Evolutionary conservation across 73 alveolate genomes (phyloP).

Genomic region (Stentor roeselii): DNA sequence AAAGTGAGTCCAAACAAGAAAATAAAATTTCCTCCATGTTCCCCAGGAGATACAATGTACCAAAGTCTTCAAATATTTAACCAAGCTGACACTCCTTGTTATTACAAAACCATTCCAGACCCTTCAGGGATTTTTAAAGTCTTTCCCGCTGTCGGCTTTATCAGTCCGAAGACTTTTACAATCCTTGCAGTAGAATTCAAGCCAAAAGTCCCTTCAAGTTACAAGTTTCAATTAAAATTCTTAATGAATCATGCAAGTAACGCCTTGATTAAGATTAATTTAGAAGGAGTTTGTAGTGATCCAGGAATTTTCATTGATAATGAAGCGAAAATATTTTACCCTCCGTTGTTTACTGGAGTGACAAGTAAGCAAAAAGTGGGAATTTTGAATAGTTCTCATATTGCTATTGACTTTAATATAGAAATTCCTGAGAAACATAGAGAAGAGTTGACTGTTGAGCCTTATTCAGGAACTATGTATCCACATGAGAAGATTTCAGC

Average conservation of each 20-base stretch:
- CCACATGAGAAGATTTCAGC: conserved; percentile 85
- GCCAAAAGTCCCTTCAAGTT: conserved; percentile 86
- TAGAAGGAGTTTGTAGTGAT: conserved; percentile 90
- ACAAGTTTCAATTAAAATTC: conserved; percentile 82
- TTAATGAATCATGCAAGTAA: conserved; percentile 88
- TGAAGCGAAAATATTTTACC: conserved; percentile 91
- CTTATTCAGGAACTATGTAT: conserved; percentile 67
- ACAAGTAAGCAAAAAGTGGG: conserved; percentile 83
- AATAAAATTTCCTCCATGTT: conserved; percentile 92
- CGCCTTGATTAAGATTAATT: conserved; percentile 69
- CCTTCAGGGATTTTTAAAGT: conserved; percentile 91
- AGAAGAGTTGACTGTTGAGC: conserved; percentile 89
- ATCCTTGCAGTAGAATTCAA: conserved; percentile 87
- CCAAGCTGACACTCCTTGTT: conserved; percentile 96
- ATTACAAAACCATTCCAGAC: conserved; percentile 81
- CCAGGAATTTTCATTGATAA: conserved; percentile 85
- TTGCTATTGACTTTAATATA: conserved; percentile 83
- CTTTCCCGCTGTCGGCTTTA: conserved; percentile 86
- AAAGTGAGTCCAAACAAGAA: conserved; percentile 86
- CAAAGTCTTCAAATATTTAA: conserved; percentile 89
- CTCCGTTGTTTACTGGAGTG: conserved; percentile 95
- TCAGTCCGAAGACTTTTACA: conserved; percentile 87
- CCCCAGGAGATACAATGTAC: conserved; percentile 89
- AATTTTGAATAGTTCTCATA: conserved; percentile 84
- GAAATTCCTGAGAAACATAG: conserved; percentile 84